Evolutionary conservation across 495 filamentous ascomycete genomes (phyloP).

Genomic region (Aspergillus sparsus): DNA sequence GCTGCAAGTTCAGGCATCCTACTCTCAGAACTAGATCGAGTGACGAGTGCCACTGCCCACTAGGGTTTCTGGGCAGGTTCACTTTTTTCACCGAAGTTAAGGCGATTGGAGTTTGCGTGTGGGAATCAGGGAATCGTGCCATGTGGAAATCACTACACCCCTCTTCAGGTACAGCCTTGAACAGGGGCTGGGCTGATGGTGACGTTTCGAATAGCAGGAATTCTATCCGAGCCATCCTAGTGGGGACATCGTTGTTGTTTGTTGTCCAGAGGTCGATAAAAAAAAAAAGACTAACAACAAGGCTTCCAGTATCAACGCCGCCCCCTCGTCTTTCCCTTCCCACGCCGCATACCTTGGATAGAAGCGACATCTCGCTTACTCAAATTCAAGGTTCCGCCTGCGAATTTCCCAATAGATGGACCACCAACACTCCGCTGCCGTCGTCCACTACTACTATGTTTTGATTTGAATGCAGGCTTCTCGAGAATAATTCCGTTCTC

Average conservation of each 20-base stretch:
- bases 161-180: constrained; percentile 3
- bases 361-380: constrained; percentile 72
- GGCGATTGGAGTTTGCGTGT: not conserved
- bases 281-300: too few relatives aligned
- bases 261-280: too few relatives aligned
- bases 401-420: constrained; percentile 77
- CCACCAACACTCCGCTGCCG: constrained; percentile 69
- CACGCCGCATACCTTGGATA: constrained; percentile 53
- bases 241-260: too few relatives aligned
- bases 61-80: not conserved
- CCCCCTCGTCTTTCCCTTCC: constrained; percentile 29
- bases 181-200: not conserved
- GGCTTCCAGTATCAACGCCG: constrained; percentile 18
- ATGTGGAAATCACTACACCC: constrained; percentile 4
- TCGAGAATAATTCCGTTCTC: constrained; percentile 93
- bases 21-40: not conserved
- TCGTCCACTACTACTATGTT: constrained; percentile 42
- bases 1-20: not conserved
- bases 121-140: constrained; percentile 1
- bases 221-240: not conserved
- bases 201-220: not conserved
- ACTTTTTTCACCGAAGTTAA: not conserved
- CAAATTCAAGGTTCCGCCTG: constrained; percentile 74
- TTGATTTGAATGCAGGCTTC: constrained; percentile 54
- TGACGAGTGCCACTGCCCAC: not conserved